Evolutionary conservation across 345 rosid species (phyloP), one percentile per base, ranked within the genome.

Genomic region (Hirschfeldia incana): DNA sequence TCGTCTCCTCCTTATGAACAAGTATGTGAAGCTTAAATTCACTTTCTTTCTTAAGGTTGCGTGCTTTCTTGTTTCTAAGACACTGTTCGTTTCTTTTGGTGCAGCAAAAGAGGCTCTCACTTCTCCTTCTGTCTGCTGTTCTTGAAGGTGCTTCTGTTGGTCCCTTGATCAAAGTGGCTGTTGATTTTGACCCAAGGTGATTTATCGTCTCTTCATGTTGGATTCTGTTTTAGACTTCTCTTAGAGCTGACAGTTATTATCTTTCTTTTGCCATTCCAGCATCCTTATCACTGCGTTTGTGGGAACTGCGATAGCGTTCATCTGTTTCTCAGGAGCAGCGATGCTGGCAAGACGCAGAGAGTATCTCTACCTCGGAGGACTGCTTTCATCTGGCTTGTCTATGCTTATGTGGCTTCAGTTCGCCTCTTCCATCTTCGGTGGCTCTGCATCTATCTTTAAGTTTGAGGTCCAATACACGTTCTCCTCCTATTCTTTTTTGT

Each of bases 311-410:
- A 17, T 96, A 80, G 97, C 99, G 6, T 96, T 93, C 67, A 90
- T 87, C 5, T 96, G 99, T 83, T 96, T 96, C 87, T 93, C 99
- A 1, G 94, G 68, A 0, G 98, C 99, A 27, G 97, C 98, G 4
- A 90, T 92, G 97, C 27, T 92, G 70, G 98, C 98, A 2, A 93
- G 88, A 84, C 92, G 99, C 7, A 87, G 99, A 32, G 99, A 96
- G 82, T 96, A 90, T 72, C 94, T 96, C 10, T 96, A 93, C 83
- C 97, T 96, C 26, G 94, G 97, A 72, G 99, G 99, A 33, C 72
- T 96, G 79, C 97, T 96, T 32, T 92, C 97, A 2, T 93, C 98
- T 82, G 97, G 97, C 26, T 36, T 93, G 49, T 92, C 97, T n/a
- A 86, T 93, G 59, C 89, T 96, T 2, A 71, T 93, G 30, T 96